Conservation (phyloP, 2,329 filamentous ascomycete species). For the Aspergillus sclerotialis region DNA sequence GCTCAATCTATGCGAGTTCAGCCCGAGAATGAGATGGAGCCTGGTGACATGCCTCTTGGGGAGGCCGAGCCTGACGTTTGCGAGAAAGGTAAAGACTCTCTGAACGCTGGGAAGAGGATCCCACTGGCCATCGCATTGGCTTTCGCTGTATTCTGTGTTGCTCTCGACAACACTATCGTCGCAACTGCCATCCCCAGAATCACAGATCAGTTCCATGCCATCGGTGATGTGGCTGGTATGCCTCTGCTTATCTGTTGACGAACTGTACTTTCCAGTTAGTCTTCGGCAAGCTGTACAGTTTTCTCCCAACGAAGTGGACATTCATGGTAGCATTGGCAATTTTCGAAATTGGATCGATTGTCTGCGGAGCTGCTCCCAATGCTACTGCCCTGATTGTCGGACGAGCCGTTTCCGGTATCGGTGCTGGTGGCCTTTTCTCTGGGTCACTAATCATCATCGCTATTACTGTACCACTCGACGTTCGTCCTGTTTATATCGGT, state of each 20-base stretch:
- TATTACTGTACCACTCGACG: neutral
- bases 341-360: slow-evolving; percentile 6
- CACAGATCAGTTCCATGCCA: no score
- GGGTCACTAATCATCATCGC: slow-evolving; percentile 1
- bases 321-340: slow-evolving; percentile 8
- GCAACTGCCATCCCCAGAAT: no score
- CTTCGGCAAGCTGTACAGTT: slow-evolving; percentile 5
- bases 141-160: no score
- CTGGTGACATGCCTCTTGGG: no score
- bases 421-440: neutral
- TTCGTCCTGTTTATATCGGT: slow-evolving; percentile 1
- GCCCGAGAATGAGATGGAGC: no score
- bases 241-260: slow-evolving; percentile 6
- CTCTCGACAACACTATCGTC: no score
- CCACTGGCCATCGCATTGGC: no score
- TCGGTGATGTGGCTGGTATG: no score
- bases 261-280: slow-evolving; percentile 7
- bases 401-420: slow-evolving; percentile 2
- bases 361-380: slow-evolving; percentile 1
- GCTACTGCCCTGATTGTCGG: slow-evolving; percentile 1
- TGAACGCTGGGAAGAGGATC: no score
- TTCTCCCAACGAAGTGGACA: slow-evolving; percentile 8
- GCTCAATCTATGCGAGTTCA: no score
- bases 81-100: no score
- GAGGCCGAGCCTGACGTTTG: no score